Conservation (phyloP, 2,329 filamentous ascomycete species). For the Penicillium sp. region DNA sequence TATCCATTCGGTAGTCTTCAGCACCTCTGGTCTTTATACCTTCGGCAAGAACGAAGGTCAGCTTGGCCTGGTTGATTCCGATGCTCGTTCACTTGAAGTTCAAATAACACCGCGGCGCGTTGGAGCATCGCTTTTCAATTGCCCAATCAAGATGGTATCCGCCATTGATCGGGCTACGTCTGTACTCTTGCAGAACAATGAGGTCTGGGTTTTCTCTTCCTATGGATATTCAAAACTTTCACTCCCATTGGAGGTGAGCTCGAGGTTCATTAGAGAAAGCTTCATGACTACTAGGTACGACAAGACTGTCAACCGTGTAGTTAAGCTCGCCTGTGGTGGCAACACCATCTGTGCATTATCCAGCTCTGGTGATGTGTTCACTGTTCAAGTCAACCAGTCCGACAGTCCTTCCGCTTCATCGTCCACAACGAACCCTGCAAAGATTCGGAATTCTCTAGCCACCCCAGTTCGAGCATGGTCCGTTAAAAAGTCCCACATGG, state of each 20-base stretch:
- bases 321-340: slow-evolving; percentile 76
- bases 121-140: slow-evolving; percentile 75
- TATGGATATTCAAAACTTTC: slow-evolving; percentile 91
- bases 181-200: slow-evolving; percentile 79
- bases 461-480: slow-evolving; percentile 82
- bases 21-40: slow-evolving; percentile 75
- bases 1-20: slow-evolving; percentile 89
- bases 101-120: slow-evolving; percentile 82
- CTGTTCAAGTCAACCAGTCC: slow-evolving; percentile 69
- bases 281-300: slow-evolving; percentile 67
- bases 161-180: slow-evolving; percentile 89
- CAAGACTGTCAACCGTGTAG: slow-evolving; percentile 64
- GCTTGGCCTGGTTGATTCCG: slow-evolving; percentile 88
- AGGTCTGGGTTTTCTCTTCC: slow-evolving; percentile 91
- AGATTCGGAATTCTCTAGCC: slow-evolving; percentile 80
- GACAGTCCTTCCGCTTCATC: slow-evolving; percentile 61
- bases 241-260: slow-evolving; percentile 73
- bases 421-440: slow-evolving; percentile 89
- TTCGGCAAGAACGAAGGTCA: slow-evolving; percentile 97
- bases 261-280: slow-evolving; percentile 65
- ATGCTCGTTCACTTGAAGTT: slow-evolving; percentile 84
- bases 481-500: slow-evolving; percentile 77
- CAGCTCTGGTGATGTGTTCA: slow-evolving; percentile 81
- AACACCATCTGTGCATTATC: slow-evolving; percentile 90
- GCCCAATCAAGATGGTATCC: slow-evolving; percentile 72